Percentiles rank a stretch among this genome's conserved stretches.
phyloP scores from a whole-genome alignment of 2,329 filamentous ascomycete genomes.

The Colletotrichum somersetense region DNA sequence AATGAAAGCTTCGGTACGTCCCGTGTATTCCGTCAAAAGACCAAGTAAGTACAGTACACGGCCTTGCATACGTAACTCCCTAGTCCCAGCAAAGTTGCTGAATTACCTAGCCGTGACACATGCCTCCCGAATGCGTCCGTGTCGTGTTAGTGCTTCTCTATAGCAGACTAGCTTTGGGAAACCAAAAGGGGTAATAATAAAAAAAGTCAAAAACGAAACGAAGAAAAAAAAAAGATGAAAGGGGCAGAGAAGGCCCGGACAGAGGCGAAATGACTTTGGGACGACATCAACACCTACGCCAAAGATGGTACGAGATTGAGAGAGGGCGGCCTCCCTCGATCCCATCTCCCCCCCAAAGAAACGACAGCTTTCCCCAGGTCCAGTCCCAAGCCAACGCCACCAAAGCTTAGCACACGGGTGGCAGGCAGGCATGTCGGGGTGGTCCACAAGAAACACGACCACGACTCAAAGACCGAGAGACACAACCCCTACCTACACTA shows the following conservation, averaged over 20 bases:
- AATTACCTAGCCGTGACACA: background rate
- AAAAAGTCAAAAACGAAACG: background rate
- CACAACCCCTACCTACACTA: background rate
- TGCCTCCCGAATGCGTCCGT: background rate
- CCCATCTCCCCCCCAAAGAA: no score
- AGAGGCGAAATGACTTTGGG: constrained; percentile 14
- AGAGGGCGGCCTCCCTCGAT: constrained; percentile 27
- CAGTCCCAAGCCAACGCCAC: constrained; percentile 30
- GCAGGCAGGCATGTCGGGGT: constrained; percentile 22
- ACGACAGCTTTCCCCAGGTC: constrained; percentile 31
- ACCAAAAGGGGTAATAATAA: background rate
- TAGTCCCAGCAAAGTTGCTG: background rate
- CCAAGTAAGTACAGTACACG: no score
- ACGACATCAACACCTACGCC: no score
- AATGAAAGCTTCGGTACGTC: background rate
- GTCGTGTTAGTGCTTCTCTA: background rate
- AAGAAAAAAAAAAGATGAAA: background rate
- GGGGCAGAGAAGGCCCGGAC: constrained; percentile 1
- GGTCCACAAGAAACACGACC: constrained; percentile 10
- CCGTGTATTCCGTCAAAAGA: background rate
- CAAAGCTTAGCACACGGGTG: constrained; percentile 40
- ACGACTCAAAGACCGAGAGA: background rate
- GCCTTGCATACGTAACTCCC: no score
- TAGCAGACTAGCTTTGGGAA: background rate
- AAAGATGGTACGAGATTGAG: background rate